These are phyloP conservation scores for Pythium biforme DNA, from an alignment of 352 stramenopile genomes.

Conservation along the genomic window DNA sequence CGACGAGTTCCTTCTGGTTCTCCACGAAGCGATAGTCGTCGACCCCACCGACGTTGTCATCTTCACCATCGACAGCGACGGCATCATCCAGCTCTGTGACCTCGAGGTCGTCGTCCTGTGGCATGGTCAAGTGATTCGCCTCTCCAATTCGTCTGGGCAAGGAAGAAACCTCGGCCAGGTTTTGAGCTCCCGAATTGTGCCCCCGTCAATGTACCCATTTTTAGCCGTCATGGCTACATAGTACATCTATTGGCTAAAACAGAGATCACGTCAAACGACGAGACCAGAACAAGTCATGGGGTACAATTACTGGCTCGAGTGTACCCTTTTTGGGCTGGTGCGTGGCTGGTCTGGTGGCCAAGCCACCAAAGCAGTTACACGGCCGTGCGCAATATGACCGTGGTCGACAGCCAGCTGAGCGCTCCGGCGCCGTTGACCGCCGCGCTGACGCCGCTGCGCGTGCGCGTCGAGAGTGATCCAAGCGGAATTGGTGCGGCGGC, in stretches of 20 bases:
- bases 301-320: neutral
- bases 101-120: slow-evolving; percentile 23
- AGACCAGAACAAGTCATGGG: neutral
- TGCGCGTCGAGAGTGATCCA: slow-evolving; percentile 37
- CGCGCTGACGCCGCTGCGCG: slow-evolving; percentile 42
- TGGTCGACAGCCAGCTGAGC: neutral
- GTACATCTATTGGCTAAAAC: neutral
- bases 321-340: neutral
- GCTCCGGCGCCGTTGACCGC: neutral
- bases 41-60: neutral
- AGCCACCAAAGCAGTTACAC: neutral
- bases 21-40: slow-evolving; percentile 57
- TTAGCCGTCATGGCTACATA: slow-evolving; percentile 16
- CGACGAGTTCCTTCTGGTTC: slow-evolving; percentile 85
- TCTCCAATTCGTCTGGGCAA: too few relatives aligned
- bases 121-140: too few relatives aligned
- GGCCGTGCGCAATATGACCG: slow-evolving; percentile 1
- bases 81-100: neutral
- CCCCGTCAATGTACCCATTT: neutral
- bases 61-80: neutral
- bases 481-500: neutral
- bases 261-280: neutral
- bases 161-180: too few relatives aligned
- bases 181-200: neutral
- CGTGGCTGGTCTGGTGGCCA: slow-evolving; percentile 6